Evolutionary conservation across 306 rosid genomes (phyloP).

Genomic region (Hippophae tibetana): DNA sequence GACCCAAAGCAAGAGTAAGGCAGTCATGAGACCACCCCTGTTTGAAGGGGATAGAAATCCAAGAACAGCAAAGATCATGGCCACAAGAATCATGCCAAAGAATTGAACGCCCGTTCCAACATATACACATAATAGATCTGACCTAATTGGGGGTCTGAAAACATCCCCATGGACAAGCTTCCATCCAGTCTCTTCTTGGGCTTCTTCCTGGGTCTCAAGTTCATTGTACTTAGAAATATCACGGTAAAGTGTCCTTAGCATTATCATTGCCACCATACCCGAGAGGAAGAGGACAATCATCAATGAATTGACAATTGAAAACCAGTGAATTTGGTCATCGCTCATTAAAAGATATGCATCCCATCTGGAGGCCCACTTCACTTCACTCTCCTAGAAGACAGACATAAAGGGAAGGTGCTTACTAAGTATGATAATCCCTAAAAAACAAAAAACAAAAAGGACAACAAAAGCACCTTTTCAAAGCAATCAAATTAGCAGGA

Average conservation of each 20-base stretch:
- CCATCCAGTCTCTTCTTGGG: constrained; percentile 99
- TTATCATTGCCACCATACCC: constrained; percentile 98
- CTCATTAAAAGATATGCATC: constrained; percentile 94
- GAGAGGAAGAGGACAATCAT: constrained; percentile 99
- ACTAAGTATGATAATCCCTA: not conserved
- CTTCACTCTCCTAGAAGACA: constrained; percentile 67
- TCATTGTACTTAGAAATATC: constrained; percentile 95
- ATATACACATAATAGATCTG: constrained; percentile 80
- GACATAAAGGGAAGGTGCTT: constrained; percentile 10
- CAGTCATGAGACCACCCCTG: constrained; percentile 97
- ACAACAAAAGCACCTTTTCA: not conserved
- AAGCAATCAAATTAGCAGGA: too few relatives aligned
- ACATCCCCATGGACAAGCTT: constrained; percentile 99
- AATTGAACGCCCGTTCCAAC: constrained; percentile 96
- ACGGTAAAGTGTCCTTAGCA: constrained; percentile 94
- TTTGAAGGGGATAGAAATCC: constrained; percentile 97
- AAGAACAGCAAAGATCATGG: constrained; percentile 92
- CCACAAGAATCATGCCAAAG: constrained; percentile 81
- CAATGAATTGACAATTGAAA: constrained; percentile 87
- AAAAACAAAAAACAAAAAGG: not conserved
- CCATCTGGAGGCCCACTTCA: constrained; percentile 99
- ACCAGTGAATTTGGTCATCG: constrained; percentile 96
- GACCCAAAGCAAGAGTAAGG: constrained; percentile 92
- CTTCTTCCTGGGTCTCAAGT: constrained; percentile 98
- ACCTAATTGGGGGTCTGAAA: constrained; percentile 74